Evolutionary conservation across 352 stramenopile genomes (phyloP), one percentile per base, ranked within the genome.

Genomic region (Phytopythium chamaehyphon): DNA sequence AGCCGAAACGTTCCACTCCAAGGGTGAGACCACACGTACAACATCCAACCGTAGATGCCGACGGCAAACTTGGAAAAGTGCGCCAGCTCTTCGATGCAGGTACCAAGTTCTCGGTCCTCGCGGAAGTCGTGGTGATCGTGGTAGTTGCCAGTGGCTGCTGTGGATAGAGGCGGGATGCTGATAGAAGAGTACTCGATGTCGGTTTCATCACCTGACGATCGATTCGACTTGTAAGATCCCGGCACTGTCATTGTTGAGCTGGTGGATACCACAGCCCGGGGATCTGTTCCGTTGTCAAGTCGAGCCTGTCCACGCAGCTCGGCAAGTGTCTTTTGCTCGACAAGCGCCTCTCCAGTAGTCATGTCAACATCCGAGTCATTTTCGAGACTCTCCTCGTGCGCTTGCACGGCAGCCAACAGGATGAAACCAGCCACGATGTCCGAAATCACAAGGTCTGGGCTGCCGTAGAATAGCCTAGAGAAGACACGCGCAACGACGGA

Each of bases 11-110:
- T 88, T 26, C 78, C 79, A n/a, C 54, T 90, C 83, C 85, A 95
- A 8, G 85, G 85, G 43, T 92, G 81, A n/a, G 82, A 92, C 85
- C 85, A 95, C 23, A 95, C 77, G 57, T 88, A 95, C 39, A 95
- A 64, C 83, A 95, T 95, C 85, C 85, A 95, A 10, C 85, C 85
- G 60, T 93, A 95, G 48, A 95, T 95, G 11, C 85, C 82, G 24
- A 93, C 66, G 0, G 85, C 78, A 55, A 90, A 95, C 60, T 89
- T 83, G n/a, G 81, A 93, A 47, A 73, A 92, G 45, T 95, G 69
- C n/a, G 83, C 83, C 18, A 93, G 54, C 33, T 95, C 79, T 19
- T 82, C 54, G 18, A 95, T 48, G 26, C 61, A 66, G 23, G 57
- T 55, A 3, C 62, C 69, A 42, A 89, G 66, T 23, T 83, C 67